These are phyloP conservation scores for Solanum peruvianum DNA, from an alignment of 257 asterid genomes.

Conservation along the genomic window DNA sequence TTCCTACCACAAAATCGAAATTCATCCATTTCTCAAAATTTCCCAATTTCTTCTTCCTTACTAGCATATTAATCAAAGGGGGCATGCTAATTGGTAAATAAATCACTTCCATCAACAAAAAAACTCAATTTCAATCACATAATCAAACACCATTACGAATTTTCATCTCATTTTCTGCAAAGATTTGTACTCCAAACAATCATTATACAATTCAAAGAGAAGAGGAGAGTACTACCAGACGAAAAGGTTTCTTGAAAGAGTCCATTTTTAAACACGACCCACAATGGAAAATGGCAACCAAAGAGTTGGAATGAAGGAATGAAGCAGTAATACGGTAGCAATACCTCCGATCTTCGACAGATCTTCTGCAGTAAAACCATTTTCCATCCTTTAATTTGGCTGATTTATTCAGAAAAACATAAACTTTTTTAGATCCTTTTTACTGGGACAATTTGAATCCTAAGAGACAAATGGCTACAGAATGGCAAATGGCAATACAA, in stretches of 20 bases:
- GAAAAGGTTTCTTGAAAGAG: conserved; percentile 86
- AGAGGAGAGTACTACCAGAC: conserved; percentile 51
- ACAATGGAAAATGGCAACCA: conserved; percentile 97
- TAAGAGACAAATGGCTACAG: not conserved
- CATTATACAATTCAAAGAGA: not conserved
- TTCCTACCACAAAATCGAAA: not conserved
- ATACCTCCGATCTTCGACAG: conserved; percentile 88
- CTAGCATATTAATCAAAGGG: not conserved
- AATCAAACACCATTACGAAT: not conserved
- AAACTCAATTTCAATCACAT: not conserved
- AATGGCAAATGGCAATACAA: not conserved
- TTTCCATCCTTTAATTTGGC: conserved; percentile 1
- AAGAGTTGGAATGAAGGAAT: conserved; percentile 93
- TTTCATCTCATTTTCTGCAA: not conserved
- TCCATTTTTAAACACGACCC: conserved; percentile 98
- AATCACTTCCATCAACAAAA: not conserved
- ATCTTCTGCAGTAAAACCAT: conserved; percentile 65
- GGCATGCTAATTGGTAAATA: not conserved
- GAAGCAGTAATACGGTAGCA: conserved; percentile 86
- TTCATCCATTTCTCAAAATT: not conserved
- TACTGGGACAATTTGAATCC: not conserved
- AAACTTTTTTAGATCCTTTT: not conserved
- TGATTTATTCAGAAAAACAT: not conserved
- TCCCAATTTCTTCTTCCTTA: not conserved
- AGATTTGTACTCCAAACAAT: not conserved